phyloP scores from a whole-genome alignment of 2,329 filamentous ascomycete genomes.

The Colletotrichum spinosum region DNA sequence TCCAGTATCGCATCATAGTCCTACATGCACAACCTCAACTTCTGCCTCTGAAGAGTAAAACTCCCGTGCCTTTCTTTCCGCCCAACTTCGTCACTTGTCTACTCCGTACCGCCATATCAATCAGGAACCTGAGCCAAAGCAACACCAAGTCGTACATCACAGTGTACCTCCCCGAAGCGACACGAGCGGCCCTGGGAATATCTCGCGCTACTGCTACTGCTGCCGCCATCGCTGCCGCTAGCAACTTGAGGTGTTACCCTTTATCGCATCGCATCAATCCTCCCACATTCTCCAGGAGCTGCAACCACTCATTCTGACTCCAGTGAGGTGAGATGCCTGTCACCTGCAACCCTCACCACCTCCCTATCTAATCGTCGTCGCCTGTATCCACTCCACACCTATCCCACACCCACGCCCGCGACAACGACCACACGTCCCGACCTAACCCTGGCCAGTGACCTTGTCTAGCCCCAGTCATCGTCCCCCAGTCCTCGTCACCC shows the following conservation, averaged over 20 bases:
- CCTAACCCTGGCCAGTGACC: too few relatives aligned
- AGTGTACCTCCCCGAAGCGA: too few relatives aligned
- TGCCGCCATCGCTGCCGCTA: constrained; percentile 20
- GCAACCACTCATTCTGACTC: too few relatives aligned
- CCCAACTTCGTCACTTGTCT: too few relatives aligned
- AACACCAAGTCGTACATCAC: too few relatives aligned
- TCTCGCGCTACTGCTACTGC: neutral
- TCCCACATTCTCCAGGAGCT: neutral
- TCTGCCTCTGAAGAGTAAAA: too few relatives aligned
- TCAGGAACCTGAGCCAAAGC: neutral
- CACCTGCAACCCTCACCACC: constrained; percentile 1
- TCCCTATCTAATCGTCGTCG: constrained; percentile 34
- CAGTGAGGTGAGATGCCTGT: too few relatives aligned
- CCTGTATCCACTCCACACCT: constrained; percentile 27
- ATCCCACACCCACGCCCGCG: neutral
- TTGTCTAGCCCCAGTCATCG: too few relatives aligned
- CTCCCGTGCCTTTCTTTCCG: too few relatives aligned
- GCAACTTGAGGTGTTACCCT: constrained; percentile 28
- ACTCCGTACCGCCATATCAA: neutral
- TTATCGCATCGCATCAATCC: constrained; percentile 33
- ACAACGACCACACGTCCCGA: too few relatives aligned
- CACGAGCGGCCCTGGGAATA: too few relatives aligned
- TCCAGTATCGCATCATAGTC: constrained; percentile 8
- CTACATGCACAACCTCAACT: too few relatives aligned
- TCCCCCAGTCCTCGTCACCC: constrained; percentile 26